phyloP scores from a whole-genome alignment of 306 rosid genomes.

The Quercus ilex region DNA sequence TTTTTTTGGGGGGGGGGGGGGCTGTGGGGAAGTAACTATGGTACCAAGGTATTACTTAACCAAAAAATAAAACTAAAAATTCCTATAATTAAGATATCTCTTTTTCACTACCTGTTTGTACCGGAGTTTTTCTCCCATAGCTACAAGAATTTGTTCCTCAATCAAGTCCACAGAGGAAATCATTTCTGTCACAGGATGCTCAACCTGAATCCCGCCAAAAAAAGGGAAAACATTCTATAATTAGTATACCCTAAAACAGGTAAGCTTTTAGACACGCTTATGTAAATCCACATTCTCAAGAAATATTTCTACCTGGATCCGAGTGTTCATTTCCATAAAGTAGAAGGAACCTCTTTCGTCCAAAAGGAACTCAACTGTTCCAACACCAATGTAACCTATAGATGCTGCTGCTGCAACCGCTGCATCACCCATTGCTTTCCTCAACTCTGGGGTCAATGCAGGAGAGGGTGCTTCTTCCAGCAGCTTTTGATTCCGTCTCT shows the following conservation, averaged over 20 bases:
- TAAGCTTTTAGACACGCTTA: background rate
- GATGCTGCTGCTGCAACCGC: slow-evolving; percentile 99
- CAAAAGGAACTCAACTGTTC: slow-evolving; percentile 94
- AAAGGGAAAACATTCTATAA: background rate
- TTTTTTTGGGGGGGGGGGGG: background rate
- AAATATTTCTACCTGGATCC: slow-evolving; percentile 72
- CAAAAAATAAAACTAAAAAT: no score
- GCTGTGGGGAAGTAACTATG: no score
- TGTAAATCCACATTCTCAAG: background rate
- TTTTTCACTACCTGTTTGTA: slow-evolving; percentile 61
- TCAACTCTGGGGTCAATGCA: slow-evolving; percentile 86
- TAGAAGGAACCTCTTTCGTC: slow-evolving; percentile 98
- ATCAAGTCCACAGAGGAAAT: slow-evolving; percentile 92
- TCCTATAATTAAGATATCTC: slow-evolving; percentile 11
- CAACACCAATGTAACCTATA: slow-evolving; percentile 94
- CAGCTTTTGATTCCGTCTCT: slow-evolving; percentile 96
- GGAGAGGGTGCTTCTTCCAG: slow-evolving; percentile 99
- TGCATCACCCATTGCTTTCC: slow-evolving; percentile 99
- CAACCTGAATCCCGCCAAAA: slow-evolving; percentile 55
- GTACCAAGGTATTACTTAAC: background rate
- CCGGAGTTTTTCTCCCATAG: slow-evolving; percentile 85
- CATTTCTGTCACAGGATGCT: slow-evolving; percentile 99
- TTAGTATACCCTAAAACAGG: background rate
- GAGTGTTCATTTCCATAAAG: slow-evolving; percentile 99
- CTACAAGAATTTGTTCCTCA: slow-evolving; percentile 95